Percentiles rank a stretch among this genome's conserved stretches.
Evolutionary conservation across 1,284 basidiomycete species (phyloP).

Genomic region (Tausonia pullulans): DNA sequence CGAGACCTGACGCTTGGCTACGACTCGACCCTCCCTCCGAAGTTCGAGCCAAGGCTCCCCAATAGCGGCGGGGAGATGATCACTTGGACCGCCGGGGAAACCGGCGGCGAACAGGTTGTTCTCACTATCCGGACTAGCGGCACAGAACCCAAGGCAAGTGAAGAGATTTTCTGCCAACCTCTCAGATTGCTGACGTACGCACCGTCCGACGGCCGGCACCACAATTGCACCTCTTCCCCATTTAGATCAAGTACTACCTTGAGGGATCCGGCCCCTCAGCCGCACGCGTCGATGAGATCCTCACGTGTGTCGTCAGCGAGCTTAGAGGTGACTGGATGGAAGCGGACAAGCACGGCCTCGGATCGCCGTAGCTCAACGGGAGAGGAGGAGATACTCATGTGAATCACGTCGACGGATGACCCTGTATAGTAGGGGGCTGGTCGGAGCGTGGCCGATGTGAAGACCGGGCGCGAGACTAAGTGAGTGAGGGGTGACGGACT

Average conservation of each 20-base stretch:
- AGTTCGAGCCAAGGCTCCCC: slow-evolving; percentile 51
- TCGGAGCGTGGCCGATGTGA: too few species aligned
- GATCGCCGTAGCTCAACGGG: not conserved
- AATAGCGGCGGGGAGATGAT: slow-evolving; percentile 74
- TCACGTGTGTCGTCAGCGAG: slow-evolving; percentile 47
- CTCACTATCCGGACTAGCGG: slow-evolving; percentile 69
- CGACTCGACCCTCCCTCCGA: slow-evolving; percentile 59
- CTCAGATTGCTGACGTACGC: too few species aligned
- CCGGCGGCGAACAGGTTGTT: slow-evolving; percentile 43
- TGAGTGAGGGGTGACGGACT: too few species aligned
- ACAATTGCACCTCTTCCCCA: too few species aligned
- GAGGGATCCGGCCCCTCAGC: slow-evolving; percentile 54
- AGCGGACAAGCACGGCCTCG: slow-evolving; percentile 46
- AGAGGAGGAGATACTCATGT: not conserved
- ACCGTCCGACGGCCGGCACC: not conserved
- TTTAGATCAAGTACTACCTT: slow-evolving; percentile 68
- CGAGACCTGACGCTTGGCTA: slow-evolving; percentile 54
- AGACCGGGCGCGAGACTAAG: too few species aligned
- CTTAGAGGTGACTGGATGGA: slow-evolving; percentile 58
- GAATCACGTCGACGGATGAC: not conserved
- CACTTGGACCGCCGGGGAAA: slow-evolving; percentile 48
- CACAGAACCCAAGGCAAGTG: slow-evolving; percentile 71
- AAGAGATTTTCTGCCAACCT: slow-evolving; percentile 3
- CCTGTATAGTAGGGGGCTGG: too few species aligned
- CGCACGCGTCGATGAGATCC: slow-evolving; percentile 35